These are phyloP conservation scores for Nitzschia palea DNA, from an alignment of 108 stramenopile species.

Conservation along the genomic window DNA sequence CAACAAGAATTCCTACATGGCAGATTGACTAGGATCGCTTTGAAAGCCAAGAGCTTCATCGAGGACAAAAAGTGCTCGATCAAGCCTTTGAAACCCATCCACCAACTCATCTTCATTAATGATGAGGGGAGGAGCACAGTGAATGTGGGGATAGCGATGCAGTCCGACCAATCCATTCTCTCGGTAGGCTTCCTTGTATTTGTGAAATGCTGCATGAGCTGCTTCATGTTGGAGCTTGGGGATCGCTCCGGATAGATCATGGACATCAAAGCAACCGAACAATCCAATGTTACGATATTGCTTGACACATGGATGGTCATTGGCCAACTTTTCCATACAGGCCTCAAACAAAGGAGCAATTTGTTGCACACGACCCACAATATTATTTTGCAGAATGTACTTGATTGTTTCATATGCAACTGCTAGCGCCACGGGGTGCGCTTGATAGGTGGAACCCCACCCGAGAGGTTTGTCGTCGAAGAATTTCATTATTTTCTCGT, in stretches of 20 bases:
- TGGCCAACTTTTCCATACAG: constrained; percentile 43
- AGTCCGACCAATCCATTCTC: constrained; percentile 57
- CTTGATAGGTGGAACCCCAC: constrained; percentile 62
- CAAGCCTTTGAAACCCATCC: constrained; percentile 62
- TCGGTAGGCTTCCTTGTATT: constrained; percentile 51
- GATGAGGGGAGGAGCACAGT: constrained; percentile 63
- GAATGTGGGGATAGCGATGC: constrained; percentile 61
- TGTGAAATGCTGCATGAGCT: constrained; percentile 44
- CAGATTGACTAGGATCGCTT: too few relatives aligned
- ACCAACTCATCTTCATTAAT: constrained; percentile 53
- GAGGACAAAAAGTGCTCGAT: constrained; percentile 46
- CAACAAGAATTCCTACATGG: too few relatives aligned
- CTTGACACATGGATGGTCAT: constrained; percentile 54
- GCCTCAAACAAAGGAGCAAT: constrained; percentile 56
- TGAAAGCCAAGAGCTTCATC: constrained; percentile 55
- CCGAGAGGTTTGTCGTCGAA: constrained; percentile 69
- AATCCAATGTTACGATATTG: constrained; percentile 60
- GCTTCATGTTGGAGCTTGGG: constrained; percentile 56
- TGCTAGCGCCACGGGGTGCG: constrained; percentile 71
- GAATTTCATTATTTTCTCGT: constrained; percentile 52
- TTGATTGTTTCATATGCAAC: constrained; percentile 62
- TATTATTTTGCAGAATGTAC: constrained; percentile 45
- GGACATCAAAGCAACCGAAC: constrained; percentile 63
- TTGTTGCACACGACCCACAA: constrained; percentile 44
- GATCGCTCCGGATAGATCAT: constrained; percentile 37